Conservation (phyloP, 306 rosid species). For the Fragaria ananassa region DNA sequence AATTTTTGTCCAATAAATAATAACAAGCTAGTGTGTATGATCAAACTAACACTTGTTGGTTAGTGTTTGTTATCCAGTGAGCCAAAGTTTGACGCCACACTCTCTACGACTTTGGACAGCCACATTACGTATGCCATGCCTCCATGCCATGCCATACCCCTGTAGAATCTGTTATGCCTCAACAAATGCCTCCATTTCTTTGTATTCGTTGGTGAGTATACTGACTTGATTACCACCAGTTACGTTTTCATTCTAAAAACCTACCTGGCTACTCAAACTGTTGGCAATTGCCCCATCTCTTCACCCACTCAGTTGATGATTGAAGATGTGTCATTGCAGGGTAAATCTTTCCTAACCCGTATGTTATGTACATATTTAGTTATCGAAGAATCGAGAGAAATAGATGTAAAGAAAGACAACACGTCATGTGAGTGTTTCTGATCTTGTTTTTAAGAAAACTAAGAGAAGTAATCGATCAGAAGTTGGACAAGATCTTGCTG, state of each 20-base stretch:
- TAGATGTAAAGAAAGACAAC: background rate
- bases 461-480: background rate
- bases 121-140: conserved; percentile 4
- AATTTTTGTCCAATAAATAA: too few species aligned
- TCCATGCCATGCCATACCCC: background rate
- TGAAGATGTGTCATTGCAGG: background rate
- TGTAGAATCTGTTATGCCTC: background rate
- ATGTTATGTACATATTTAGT: too few species aligned
- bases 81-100: conserved; percentile 31
- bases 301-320: background rate
- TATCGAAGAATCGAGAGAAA: background rate
- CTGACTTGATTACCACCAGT: background rate
- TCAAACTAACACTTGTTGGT: background rate
- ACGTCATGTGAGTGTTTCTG: background rate
- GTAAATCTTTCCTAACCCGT: background rate
- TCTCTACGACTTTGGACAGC: conserved; percentile 5
- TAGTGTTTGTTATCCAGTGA: background rate
- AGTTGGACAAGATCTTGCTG: background rate
- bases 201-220: background rate
- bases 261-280: background rate
- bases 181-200: background rate
- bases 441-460: background rate
- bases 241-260: background rate
- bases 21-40: background rate
- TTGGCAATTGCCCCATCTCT: background rate